Conservation (phyloP, 176 grass and related monocot genomes). For the Saccharum officinarum region DNA sequence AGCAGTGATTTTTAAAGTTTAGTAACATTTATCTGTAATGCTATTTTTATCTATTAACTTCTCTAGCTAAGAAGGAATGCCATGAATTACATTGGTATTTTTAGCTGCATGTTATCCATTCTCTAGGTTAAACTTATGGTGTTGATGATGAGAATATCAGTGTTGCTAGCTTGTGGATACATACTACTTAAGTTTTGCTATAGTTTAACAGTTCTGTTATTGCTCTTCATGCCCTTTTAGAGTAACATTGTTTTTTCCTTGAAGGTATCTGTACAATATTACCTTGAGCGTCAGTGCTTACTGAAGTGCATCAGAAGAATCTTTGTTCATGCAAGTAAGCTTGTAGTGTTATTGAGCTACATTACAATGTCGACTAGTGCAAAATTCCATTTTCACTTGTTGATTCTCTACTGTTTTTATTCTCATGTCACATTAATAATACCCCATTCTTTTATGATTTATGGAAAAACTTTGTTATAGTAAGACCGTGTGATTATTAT, state of each 20-base stretch:
- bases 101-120: not conserved
- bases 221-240: not conserved
- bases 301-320: slow-evolving; percentile 88
- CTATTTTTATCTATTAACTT: not conserved
- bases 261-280: slow-evolving; percentile 79
- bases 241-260: slow-evolving; percentile 31
- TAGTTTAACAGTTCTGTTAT: not conserved
- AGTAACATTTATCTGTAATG: not conserved
- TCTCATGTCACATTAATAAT: not conserved
- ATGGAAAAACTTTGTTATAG: not conserved
- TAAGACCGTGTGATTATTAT: not conserved
- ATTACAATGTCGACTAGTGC: not conserved
- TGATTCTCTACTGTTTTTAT: not conserved
- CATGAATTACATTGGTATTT: not conserved
- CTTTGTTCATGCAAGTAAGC: slow-evolving; percentile 76
- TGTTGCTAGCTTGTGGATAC: slow-evolving; percentile 5
- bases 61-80: not conserved
- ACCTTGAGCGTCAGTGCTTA: slow-evolving; percentile 93
- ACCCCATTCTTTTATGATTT: not conserved
- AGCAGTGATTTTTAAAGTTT: not conserved
- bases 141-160: slow-evolving; percentile 11
- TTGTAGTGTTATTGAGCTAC: slow-evolving; percentile 11
- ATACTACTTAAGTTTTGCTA: slow-evolving; percentile 8
- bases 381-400: slow-evolving; percentile 1
- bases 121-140: not conserved